These are phyloP conservation scores for Trichoderma virens DNA, from an alignment of 495 filamentous ascomycete species.

Conservation along the genomic window DNA sequence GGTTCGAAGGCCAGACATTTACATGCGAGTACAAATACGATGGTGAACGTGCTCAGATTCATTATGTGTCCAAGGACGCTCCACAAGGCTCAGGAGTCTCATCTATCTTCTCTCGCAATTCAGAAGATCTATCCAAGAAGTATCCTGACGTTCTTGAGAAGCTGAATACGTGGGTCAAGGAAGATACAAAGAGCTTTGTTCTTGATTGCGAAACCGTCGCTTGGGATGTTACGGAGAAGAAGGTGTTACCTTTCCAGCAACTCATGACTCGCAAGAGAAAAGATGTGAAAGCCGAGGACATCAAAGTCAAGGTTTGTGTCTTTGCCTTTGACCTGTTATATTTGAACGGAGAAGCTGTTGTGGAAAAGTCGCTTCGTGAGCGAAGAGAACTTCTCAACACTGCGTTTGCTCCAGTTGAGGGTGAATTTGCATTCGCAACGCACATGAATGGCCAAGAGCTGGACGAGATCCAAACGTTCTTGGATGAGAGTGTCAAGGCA, in stretches of 20 bases:
- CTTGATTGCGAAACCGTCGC: slow-evolving; percentile 98
- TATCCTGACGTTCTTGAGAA: slow-evolving; percentile 92
- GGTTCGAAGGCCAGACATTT: slow-evolving; percentile 90
- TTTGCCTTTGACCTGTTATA: slow-evolving; percentile 95
- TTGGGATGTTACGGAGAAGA: slow-evolving; percentile 89
- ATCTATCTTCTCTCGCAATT: slow-evolving; percentile 93
- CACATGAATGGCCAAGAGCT: slow-evolving; percentile 80
- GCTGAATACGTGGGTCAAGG: slow-evolving; percentile 80
- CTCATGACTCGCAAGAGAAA: slow-evolving; percentile 97
- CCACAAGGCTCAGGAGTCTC: slow-evolving; percentile 61
- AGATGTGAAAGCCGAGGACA: slow-evolving; percentile 93
- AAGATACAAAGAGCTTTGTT: slow-evolving; percentile 86
- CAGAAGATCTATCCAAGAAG: slow-evolving; percentile 92
- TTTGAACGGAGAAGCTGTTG: slow-evolving; percentile 84
- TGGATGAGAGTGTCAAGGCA: slow-evolving; percentile 89
- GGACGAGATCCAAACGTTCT: slow-evolving; percentile 83
- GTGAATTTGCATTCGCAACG: slow-evolving; percentile 88
- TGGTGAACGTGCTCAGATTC: slow-evolving; percentile 93
- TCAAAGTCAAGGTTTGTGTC: slow-evolving; percentile 95
- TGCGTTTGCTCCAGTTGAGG: slow-evolving; percentile 69
- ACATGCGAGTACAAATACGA: slow-evolving; percentile 99
- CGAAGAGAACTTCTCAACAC: slow-evolving; percentile 67
- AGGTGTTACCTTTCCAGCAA: slow-evolving; percentile 93
- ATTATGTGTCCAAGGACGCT: slow-evolving; percentile 84
- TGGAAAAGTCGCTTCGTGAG: slow-evolving; percentile 79